phyloP scores from a whole-genome alignment of 1,284 basidiomycete genomes.

The Ustilago nuda region DNA sequence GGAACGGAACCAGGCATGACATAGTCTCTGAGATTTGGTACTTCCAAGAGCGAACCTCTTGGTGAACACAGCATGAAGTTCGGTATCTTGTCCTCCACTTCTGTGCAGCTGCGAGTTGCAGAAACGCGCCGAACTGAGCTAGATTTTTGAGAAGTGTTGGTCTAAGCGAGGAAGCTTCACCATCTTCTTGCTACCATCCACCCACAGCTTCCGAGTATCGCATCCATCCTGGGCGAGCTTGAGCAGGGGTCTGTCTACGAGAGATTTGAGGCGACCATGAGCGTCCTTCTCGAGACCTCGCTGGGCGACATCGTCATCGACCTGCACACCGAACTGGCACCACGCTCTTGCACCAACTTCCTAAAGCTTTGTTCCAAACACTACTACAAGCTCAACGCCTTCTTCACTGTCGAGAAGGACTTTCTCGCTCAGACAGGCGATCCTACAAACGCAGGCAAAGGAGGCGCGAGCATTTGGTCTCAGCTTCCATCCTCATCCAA shows the following conservation, averaged over 20 bases:
- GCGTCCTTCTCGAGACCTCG: slow-evolving; percentile 94
- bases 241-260: background rate
- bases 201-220: too few species aligned
- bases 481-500: slow-evolving; percentile 70
- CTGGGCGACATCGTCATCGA: slow-evolving; percentile 96
- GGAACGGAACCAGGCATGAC: too few species aligned
- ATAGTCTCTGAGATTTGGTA: too few species aligned
- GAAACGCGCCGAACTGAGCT: background rate
- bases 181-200: background rate
- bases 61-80: background rate
- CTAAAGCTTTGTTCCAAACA: slow-evolving; percentile 96
- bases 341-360: slow-evolving; percentile 91
- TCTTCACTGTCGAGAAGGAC: slow-evolving; percentile 88
- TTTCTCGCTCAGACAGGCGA: slow-evolving; percentile 96
- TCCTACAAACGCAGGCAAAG: slow-evolving; percentile 91
- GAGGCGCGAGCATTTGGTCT: slow-evolving; percentile 68
- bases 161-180: background rate
- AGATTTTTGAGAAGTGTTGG: slow-evolving; percentile 3
- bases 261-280: slow-evolving; percentile 75
- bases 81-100: slow-evolving; percentile 1
- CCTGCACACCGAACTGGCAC: slow-evolving; percentile 89
- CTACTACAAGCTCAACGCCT: slow-evolving; percentile 94
- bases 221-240: background rate
- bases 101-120: background rate
- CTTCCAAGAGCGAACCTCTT: background rate